Conservation (phyloP, 331 rosid species). For the Telfairia occidentalis region DNA sequence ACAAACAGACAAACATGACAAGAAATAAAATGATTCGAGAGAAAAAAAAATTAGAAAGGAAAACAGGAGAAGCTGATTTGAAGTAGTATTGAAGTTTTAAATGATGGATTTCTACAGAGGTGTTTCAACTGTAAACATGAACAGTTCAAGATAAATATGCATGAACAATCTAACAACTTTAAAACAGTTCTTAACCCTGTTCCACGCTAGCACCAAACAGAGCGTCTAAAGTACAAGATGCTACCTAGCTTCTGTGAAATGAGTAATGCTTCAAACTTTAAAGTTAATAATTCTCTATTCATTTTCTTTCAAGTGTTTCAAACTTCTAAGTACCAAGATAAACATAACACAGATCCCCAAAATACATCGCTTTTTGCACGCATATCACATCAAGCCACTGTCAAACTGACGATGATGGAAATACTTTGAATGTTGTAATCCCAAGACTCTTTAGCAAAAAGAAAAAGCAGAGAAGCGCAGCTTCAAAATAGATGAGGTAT, state of each 20-base stretch:
- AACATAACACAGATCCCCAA: constrained; percentile 14
- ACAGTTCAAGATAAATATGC: neutral
- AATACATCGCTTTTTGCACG: neutral
- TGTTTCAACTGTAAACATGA: neutral
- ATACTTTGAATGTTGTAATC: constrained; percentile 13
- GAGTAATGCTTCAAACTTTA: neutral
- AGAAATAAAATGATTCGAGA: neutral
- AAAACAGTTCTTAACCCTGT: neutral
- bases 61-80: neutral
- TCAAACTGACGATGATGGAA: constrained; percentile 4
- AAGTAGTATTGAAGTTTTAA: neutral
- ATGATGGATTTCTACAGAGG: neutral
- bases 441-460: constrained; percentile 4
- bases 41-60: neutral
- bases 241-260: neutral
- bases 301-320: neutral
- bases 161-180: neutral
- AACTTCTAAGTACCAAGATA: constrained; percentile 9
- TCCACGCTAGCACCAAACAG: neutral
- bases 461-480: constrained; percentile 10
- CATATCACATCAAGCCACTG: constrained; percentile 1
- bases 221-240: neutral
- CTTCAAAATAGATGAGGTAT: constrained; percentile 3
- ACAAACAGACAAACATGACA: constrained; percentile 2
- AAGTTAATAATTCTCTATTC: neutral